phyloP scores from a whole-genome alignment of 2,329 filamentous ascomycete species.

The Xylariaceae sp. region DNA sequence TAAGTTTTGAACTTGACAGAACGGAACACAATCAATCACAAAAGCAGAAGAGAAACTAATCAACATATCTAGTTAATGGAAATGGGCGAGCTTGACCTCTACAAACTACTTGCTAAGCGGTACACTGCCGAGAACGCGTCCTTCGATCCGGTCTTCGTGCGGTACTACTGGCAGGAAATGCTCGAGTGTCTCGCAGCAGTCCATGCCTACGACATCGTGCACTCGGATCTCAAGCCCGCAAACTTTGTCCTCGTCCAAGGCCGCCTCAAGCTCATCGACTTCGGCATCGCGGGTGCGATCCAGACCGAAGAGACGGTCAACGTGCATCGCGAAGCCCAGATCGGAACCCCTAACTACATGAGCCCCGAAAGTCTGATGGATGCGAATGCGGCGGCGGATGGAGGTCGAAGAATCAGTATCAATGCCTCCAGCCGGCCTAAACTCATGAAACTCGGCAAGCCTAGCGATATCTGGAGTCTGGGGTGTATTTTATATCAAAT shows the following conservation, averaged over 20 bases:
- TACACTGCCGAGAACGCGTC: slow-evolving; percentile 67
- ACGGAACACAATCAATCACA: too few relatives aligned
- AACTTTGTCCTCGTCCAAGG: slow-evolving; percentile 95
- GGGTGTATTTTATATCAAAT: slow-evolving; percentile 98
- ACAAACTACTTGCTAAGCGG: slow-evolving; percentile 73
- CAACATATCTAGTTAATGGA: slow-evolving; percentile 74
- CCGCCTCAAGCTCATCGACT: slow-evolving; percentile 92
- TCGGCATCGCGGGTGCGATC: slow-evolving; percentile 96
- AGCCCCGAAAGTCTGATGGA: slow-evolving; percentile 91
- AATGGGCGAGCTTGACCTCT: slow-evolving; percentile 89
- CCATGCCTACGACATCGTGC: slow-evolving; percentile 86
- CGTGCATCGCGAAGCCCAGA: slow-evolving; percentile 90
- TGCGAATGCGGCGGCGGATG: slow-evolving; percentile 55
- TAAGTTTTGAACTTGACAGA: not conserved
- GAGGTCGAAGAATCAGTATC: slow-evolving; percentile 34
- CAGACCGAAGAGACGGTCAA: slow-evolving; percentile 95
- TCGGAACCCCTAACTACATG: slow-evolving; percentile 99
- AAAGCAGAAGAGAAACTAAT: slow-evolving; percentile 22
- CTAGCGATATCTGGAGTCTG: slow-evolving; percentile 92
- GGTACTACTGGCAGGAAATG: slow-evolving; percentile 99
- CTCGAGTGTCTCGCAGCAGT: slow-evolving; percentile 89
- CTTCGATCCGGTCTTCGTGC: slow-evolving; percentile 85
- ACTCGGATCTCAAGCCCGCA: slow-evolving; percentile 93
- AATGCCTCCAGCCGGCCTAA: slow-evolving; percentile 52
- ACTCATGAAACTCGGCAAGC: slow-evolving; percentile 92